Base-by-base conservation (phyloP, 208 protist species). In the Acanthamoeba culbertsoni region DNA sequence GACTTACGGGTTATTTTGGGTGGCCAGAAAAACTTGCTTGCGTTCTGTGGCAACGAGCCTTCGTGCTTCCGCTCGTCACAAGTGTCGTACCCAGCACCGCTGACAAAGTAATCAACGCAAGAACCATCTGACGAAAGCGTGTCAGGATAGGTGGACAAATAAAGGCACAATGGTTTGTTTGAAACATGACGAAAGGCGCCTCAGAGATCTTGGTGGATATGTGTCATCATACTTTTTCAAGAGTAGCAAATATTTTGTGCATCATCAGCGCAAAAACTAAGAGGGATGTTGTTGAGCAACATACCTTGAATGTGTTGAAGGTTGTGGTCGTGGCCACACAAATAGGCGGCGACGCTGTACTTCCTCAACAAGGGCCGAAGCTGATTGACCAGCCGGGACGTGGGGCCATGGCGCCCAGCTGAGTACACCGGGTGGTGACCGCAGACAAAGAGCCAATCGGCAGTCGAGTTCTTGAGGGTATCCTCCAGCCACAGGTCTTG, bases 261-360 rank as follows among this genome's bases (percentile, higher is more conserved):
- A 68, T 93, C 68, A 55, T 55, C 3, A 16, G 23, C 0, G 91
- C 26, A 26, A 40, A 3, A 20, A 43, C 35, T 1, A 59, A 28
- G 62, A 73, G 26, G n/a, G 31, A 6, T 45, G 35, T 4, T 26
- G 55, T 20, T 26, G 55, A 20, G 16, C 20, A 53, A 26, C 68
- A 68, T 45, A 94, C 94, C 86, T 16, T 89, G 43, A n/a, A 95
- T 65, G 73, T 93, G 37, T 43, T 95, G 71, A 5, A 91, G 51
- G 42, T 48, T 92, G 77, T 95, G 94, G 77, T 95, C 94, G 86
- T 95, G 93, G 26, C 94, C 94, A 57, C 73, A 82, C 18, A 95
- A 59, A 37, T 91, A 95, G 31, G 86, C 59, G 42, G 86, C 46
- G 7, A 95, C 88, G 31, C 45, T 43, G 57, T 92, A 57, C 79